Evolutionary conservation across 208 protist genomes (phyloP).

Genomic region (Leptomonas pyrrhocoris): DNA sequence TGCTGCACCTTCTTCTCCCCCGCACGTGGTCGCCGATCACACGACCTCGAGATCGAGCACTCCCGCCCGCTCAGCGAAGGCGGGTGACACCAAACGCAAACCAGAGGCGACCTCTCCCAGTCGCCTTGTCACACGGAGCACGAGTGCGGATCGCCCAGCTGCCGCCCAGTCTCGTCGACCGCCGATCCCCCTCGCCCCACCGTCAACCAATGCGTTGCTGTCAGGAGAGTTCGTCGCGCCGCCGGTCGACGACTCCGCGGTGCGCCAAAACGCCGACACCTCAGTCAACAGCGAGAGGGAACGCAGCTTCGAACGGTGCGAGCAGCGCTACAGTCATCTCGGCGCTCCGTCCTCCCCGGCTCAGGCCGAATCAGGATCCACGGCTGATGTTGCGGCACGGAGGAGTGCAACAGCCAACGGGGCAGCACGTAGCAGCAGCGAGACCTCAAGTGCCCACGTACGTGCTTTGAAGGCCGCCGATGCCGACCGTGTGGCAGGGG

Average conservation of each 20-base stretch:
- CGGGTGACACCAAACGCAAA: too few relatives aligned
- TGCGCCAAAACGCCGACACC: neutral
- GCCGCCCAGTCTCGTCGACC: neutral
- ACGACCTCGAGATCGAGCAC: neutral
- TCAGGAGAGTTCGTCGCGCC: neutral
- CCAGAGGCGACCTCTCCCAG: neutral
- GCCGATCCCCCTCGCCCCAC: conserved; percentile 5
- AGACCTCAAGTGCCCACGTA: neutral
- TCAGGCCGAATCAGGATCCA: neutral
- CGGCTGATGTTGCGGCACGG: neutral
- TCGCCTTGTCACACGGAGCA: neutral
- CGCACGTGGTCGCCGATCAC: neutral
- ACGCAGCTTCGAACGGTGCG: conserved; percentile 47
- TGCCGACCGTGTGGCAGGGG: neutral
- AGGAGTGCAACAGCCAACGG: neutral
- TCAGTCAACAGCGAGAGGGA: conserved; percentile 7
- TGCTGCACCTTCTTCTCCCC: neutral
- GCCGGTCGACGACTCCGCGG: neutral
- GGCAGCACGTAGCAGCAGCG: neutral
- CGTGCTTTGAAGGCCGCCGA: neutral
- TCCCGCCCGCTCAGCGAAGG: neutral
- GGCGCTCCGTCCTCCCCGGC: neutral
- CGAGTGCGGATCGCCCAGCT: neutral
- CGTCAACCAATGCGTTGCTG: neutral
- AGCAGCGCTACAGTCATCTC: conserved; percentile 39